Conservation (phyloP, 179 eudicot genomes). For the Dionaea muscipula region DNA sequence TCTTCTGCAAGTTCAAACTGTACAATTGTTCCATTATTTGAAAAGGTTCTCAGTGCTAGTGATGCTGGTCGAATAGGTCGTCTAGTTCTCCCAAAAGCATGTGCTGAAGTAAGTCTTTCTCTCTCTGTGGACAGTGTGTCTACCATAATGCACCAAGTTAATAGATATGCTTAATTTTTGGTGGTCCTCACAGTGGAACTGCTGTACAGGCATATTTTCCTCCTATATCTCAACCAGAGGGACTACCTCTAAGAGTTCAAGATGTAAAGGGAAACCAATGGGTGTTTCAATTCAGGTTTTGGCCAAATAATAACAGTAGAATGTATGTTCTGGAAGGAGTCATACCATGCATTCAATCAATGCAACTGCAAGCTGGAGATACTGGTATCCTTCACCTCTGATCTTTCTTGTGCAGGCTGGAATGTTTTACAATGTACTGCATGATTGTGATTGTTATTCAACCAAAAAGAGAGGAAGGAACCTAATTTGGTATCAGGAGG, state of each 20-base stretch:
- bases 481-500: not conserved
- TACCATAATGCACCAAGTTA: not conserved
- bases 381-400: constrained; percentile 46
- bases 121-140: not conserved
- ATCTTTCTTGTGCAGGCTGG: not conserved
- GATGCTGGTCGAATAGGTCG: constrained; percentile 99
- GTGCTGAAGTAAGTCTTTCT: constrained; percentile 80
- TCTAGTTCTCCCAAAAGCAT: constrained; percentile 98
- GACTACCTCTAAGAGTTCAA: constrained; percentile 89
- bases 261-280: constrained; percentile 97
- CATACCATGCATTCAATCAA: constrained; percentile 92
- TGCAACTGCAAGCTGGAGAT: constrained; percentile 99
- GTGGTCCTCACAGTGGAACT: constrained; percentile 11
- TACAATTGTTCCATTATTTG: constrained; percentile 82
- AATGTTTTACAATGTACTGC: not conserved
- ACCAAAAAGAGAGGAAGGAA: too few relatives aligned
- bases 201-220: constrained; percentile 86
- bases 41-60: constrained; percentile 95
- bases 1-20: constrained; percentile 62
- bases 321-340: constrained; percentile 99
- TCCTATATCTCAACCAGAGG: constrained; percentile 92
- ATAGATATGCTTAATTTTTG: not conserved
- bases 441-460: not conserved
- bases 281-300: constrained; percentile 95
- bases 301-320: constrained; percentile 99